Evolutionary conservation across 805 yeast genomes (phyloP).

Genomic region (Candida rishiriensis): DNA sequence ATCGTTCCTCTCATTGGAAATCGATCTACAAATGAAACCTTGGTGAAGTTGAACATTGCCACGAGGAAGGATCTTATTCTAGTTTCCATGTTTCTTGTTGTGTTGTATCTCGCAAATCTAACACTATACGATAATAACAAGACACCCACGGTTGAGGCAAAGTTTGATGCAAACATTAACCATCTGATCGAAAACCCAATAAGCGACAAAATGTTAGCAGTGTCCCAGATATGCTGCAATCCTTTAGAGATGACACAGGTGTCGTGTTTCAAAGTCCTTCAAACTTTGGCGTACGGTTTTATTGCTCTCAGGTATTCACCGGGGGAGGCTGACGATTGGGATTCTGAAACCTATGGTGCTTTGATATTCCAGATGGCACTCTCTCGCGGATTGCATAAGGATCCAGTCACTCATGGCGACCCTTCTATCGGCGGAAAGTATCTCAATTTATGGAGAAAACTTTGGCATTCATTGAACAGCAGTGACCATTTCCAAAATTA

Average conservation of each 20-base stretch:
- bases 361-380: slow-evolving; percentile 40
- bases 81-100: slow-evolving; percentile 37
- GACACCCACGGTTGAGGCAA: slow-evolving; percentile 24
- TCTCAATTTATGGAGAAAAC: slow-evolving; percentile 51
- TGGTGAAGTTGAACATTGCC: slow-evolving; percentile 29
- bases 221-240: slow-evolving; percentile 36
- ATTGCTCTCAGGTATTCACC: slow-evolving; percentile 41
- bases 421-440: slow-evolving; percentile 27
- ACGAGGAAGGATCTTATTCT: slow-evolving; percentile 37
- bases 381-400: slow-evolving; percentile 44
- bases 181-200: slow-evolving; percentile 38
- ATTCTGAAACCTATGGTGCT: slow-evolving; percentile 35
- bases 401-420: slow-evolving; percentile 32
- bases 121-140: slow-evolving; percentile 28
- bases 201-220: slow-evolving; percentile 31
- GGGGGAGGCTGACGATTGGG: slow-evolving; percentile 41
- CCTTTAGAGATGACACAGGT: slow-evolving; percentile 37
- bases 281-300: slow-evolving; percentile 37
- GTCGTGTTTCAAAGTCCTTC: slow-evolving; percentile 38
- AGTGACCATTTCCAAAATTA: slow-evolving; percentile 40
- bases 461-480: slow-evolving; percentile 47
- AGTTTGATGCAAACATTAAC: slow-evolving; percentile 24
- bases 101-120: slow-evolving; percentile 39
- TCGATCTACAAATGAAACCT: slow-evolving; percentile 24
- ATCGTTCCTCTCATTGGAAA: slow-evolving; percentile 34